Percentiles rank a stretch among this genome's conserved stretches.
phyloP scores from a whole-genome alignment of 495 filamentous ascomycete species.

The Neurospora sp. region DNA sequence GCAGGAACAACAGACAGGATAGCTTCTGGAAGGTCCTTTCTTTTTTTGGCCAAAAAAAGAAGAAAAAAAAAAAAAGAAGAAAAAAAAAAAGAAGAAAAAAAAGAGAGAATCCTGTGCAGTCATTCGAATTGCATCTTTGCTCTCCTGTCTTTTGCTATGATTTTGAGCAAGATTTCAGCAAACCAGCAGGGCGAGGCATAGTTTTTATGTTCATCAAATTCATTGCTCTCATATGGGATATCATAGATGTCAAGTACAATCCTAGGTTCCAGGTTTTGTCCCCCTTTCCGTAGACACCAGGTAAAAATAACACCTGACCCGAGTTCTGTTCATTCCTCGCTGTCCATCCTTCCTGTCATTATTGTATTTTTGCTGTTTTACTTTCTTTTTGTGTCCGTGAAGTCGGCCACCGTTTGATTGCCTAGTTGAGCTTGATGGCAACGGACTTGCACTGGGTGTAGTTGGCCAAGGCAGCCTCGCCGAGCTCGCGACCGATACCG shows the following conservation, averaged over 20 bases:
- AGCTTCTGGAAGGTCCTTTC: too few relatives aligned
- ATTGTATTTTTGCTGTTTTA: not conserved
- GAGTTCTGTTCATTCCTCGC: not conserved
- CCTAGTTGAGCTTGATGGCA: constrained; percentile 25
- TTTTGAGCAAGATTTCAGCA: not conserved
- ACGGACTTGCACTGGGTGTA: constrained; percentile 72
- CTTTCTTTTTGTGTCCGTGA: not conserved
- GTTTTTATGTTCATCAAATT: not conserved
- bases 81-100: too few relatives aligned
- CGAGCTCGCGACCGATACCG: constrained; percentile 89
- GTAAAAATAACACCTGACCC: not conserved
- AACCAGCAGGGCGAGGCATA: not conserved
- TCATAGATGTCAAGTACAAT: not conserved
- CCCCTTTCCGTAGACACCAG: not conserved
- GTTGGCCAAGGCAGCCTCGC: constrained; percentile 85
- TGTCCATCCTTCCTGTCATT: not conserved
- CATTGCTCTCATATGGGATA: not conserved
- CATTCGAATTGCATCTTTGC: too few relatives aligned
- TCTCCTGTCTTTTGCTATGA: too few relatives aligned
- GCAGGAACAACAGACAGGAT: too few relatives aligned
- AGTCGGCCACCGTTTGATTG: not conserved
- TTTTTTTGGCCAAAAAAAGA: too few relatives aligned
- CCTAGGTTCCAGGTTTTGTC: not conserved
- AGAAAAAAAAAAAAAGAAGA: too few relatives aligned
- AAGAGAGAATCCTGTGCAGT: too few relatives aligned